A percentile compares a stretch with the other conserved stretches of the same genome.
These are phyloP conservation scores for Acanthochlamys bracteata DNA, from an alignment of 106 monocot genomes.

Conservation along the genomic window DNA sequence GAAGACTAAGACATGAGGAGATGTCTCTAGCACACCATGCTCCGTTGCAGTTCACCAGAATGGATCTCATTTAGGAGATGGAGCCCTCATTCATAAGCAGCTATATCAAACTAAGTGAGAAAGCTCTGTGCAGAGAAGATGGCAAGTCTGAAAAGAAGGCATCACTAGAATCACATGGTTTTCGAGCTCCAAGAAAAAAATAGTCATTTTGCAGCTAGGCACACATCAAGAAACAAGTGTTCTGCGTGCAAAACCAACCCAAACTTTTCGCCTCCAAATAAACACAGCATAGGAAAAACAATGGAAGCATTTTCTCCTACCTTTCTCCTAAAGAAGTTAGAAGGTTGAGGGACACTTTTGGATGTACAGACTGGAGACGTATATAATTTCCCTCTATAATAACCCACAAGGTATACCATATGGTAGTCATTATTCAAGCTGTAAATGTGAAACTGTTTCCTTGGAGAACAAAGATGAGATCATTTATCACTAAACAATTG, in stretches of 20 bases:
- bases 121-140: neutral
- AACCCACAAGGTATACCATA: neutral
- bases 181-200: neutral
- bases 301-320: neutral
- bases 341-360: slow-evolving; percentile 1
- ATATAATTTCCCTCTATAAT: neutral
- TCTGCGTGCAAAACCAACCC: neutral
- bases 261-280: neutral
- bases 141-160: neutral
- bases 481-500: neutral
- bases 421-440: neutral
- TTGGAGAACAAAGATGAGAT: neutral
- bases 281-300: neutral
- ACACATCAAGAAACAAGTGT: neutral
- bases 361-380: neutral
- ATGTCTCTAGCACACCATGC: neutral
- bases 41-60: neutral
- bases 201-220: neutral
- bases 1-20: slow-evolving; percentile 1
- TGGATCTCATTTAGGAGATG: neutral
- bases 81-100: neutral
- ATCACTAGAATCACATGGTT: neutral
- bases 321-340: slow-evolving; percentile 1
- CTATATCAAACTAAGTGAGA: neutral
- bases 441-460: neutral